Base-by-base conservation (phyloP, 1,284 basidiomycete genomes). In the Entoloma clypeatum region DNA sequence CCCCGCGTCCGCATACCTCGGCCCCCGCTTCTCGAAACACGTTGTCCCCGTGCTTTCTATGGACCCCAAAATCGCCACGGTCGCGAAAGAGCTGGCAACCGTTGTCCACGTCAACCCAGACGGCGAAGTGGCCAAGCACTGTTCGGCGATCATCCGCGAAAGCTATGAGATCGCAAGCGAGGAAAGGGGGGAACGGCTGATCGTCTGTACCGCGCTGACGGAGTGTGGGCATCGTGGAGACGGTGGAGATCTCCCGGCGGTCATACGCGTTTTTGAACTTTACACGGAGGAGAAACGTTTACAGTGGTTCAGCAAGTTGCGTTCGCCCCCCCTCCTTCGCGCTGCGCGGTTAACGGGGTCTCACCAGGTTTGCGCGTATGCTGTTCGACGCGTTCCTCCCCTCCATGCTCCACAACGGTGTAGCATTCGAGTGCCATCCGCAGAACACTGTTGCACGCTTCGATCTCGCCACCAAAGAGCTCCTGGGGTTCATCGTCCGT, bases 1-100 rank as follows among this genome's bases (percentile, higher is more conserved):
- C n/a, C 74, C 74, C 2, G 68, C 71, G 29, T 72, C 71, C 4
- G 74, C 72, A 3, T 73, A 69, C 49, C 54, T 75, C 7, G 72
- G 74, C 2, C 73, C 72, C 1, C 65, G 71, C 60, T 63, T 82
- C 70, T 66, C 77, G 54, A 45, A 77, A 52, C 51, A 83, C 52
- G 65, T 88, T 63, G 71, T 89, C 64, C 64, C 86, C 60, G 65
- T 72, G 59, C 67, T 91, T 63, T 59, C 67, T 62, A 62, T 84
- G 64, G 68, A 90, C 64, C 58, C 75, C 60, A 63, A 62, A 19
- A 60, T 75, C 13, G 60, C 75, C 21, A 73, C 70, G 0, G 73
- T 77, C 4, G 72, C 71, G 7, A 66, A 64, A 48, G 75, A 77
- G 53, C 62, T 75, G 8, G 72, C 72, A 4, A 74, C 69, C 34